A percentile compares a stretch with the other conserved stretches of the same genome.
phyloP scores from a whole-genome alignment of 768 basidiomycete genomes.

The Lactifluus piperatus region DNA sequence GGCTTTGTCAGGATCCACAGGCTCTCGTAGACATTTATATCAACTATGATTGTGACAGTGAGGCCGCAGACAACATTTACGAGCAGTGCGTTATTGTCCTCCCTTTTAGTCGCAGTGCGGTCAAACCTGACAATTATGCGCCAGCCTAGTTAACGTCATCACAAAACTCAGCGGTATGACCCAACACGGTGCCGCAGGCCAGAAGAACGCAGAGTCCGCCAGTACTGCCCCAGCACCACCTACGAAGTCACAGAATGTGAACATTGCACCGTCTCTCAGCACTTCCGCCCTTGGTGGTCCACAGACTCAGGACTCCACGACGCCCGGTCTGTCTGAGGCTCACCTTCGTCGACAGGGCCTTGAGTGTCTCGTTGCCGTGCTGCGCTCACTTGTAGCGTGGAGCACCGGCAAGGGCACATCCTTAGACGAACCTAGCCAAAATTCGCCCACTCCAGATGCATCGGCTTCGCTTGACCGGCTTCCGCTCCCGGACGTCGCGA shows the following conservation, averaged over 20 bases:
- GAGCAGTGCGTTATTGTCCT: slow-evolving; percentile 59
- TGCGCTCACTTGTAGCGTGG: slow-evolving; percentile 90
- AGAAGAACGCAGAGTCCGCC: slow-evolving; percentile 45
- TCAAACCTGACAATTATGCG: slow-evolving; percentile 1
- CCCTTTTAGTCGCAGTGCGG: background rate
- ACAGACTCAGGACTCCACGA: slow-evolving; percentile 57
- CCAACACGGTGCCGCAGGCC: slow-evolving; percentile 31
- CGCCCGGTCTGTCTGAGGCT: slow-evolving; percentile 65
- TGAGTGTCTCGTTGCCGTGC: slow-evolving; percentile 85
- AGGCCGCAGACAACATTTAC: slow-evolving; percentile 93
- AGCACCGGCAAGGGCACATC: slow-evolving; percentile 46
- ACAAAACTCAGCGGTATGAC: slow-evolving; percentile 75
- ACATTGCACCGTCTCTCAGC: slow-evolving; percentile 54
- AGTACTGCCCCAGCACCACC: slow-evolving; percentile 55
- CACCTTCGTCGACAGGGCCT: slow-evolving; percentile 86
- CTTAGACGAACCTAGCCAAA: slow-evolving; percentile 32
- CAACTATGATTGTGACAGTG: slow-evolving; percentile 97
- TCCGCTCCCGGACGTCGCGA: slow-evolving; percentile 40
- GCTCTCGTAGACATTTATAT: slow-evolving; percentile 97
- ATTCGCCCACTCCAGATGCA: slow-evolving; percentile 39
- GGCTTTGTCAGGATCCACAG: slow-evolving; percentile 92
- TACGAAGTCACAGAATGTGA: slow-evolving; percentile 34
- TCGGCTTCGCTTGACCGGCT: slow-evolving; percentile 47
- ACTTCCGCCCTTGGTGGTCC: slow-evolving; percentile 57
- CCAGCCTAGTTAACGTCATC: slow-evolving; percentile 87